Evolutionary conservation across 495 filamentous ascomycete species (phyloP).

Genomic region (Choiromyces venosus): DNA sequence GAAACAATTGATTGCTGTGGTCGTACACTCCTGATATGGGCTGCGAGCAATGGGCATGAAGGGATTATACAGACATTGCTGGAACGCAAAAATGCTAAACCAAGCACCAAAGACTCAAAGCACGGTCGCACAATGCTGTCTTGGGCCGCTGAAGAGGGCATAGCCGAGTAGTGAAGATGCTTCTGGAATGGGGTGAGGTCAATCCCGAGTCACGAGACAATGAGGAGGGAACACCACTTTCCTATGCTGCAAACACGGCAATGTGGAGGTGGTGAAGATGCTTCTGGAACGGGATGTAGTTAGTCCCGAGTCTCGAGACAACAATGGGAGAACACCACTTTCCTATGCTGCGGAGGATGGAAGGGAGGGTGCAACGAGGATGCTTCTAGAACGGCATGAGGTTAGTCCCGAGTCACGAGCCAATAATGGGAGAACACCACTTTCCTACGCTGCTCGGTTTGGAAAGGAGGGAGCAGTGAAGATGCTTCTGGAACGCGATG

Average conservation of each 20-base stretch:
- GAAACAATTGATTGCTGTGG: not conserved
- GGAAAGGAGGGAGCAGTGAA: conserved; percentile 34
- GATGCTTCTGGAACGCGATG: conserved; percentile 32
- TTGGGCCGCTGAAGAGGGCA: conserved; percentile 39
- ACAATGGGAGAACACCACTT: no score
- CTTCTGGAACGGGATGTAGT: no score
- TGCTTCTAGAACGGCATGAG: conserved; percentile 31
- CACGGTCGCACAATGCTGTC: conserved; percentile 39
- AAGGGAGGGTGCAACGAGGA: no score
- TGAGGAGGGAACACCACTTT: no score
- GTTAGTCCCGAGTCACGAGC: conserved; percentile 25
- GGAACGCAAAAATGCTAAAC: conserved; percentile 2
- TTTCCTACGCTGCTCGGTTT: conserved; percentile 42
- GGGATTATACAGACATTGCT: conserved; percentile 39
- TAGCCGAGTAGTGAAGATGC: conserved; percentile 27
- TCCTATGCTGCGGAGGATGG: no score
- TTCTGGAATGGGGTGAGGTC: no score
- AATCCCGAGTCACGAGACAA: no score
- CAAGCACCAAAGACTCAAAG: conserved; percentile 10
- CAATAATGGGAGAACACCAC: conserved; percentile 39
- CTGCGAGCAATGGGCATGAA: conserved; percentile 38
- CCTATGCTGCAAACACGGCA: no score
- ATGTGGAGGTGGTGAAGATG: no score
- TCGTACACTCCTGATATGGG: conserved; percentile 35
- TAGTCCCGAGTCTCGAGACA: no score